A percentile compares a stretch with the other conserved stretches of the same genome.
These are phyloP conservation scores for Alternaria atra DNA, from an alignment of 2,329 filamentous ascomycete genomes.

Conservation along the genomic window DNA sequence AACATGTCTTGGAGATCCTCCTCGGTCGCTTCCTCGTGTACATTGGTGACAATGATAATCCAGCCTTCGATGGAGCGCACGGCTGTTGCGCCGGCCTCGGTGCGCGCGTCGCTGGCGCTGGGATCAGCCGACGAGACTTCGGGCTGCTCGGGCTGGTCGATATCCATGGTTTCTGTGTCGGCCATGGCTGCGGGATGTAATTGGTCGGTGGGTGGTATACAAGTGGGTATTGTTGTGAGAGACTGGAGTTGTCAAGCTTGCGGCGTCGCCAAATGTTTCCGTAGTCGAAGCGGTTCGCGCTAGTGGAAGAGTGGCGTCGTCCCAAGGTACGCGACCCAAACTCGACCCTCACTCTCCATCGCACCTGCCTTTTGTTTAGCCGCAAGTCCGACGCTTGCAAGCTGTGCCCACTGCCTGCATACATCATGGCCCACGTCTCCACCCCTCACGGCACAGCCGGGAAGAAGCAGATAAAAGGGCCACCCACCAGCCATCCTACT, in stretches of 20 bases:
- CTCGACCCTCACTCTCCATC: background rate
- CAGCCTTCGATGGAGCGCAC: constrained; percentile 89
- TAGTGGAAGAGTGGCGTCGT: constrained; percentile 11
- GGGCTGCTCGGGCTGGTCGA: constrained; percentile 48
- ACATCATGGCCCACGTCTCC: constrained; percentile 7
- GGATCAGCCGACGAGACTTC: background rate
- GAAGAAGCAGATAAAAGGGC: constrained; percentile 4
- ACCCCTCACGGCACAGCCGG: constrained; percentile 4
- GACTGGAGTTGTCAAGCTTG: constrained; percentile 1
- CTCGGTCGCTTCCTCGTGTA: constrained; percentile 87
- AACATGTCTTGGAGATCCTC: constrained; percentile 84
- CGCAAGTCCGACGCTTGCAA: background rate
- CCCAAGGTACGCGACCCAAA: constrained; percentile 3
- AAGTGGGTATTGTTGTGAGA: background rate
- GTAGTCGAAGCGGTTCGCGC: constrained; percentile 11
- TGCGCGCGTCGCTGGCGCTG: constrained; percentile 71
- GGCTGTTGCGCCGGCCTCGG: constrained; percentile 76
- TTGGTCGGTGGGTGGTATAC: constrained; percentile 9
- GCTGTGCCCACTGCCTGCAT: background rate
- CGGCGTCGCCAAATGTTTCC: constrained; percentile 21
- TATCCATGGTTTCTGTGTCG: constrained; percentile 56
- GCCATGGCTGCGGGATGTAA: constrained; percentile 49
- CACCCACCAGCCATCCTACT: constrained; percentile 1
- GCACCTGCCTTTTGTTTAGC: constrained; percentile 1
- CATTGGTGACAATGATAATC: constrained; percentile 87